phyloP scores from a whole-genome alignment of 2,329 filamentous ascomycete genomes.

The Alternaria brassicicola region DNA sequence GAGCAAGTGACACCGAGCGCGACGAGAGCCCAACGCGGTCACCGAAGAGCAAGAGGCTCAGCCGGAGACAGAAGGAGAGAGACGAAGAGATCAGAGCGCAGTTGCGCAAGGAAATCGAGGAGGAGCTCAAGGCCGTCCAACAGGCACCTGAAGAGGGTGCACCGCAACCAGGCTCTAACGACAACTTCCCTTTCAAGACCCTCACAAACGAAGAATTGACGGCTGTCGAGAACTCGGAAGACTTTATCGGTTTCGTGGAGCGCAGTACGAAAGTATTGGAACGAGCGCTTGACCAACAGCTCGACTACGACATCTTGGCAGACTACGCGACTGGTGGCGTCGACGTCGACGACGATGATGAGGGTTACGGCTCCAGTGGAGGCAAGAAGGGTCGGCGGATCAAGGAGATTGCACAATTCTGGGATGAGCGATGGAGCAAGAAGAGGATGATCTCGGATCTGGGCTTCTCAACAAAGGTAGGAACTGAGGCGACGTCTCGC shows the following conservation, averaged over 20 bases:
- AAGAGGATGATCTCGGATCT: constrained; percentile 97
- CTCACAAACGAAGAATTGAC: constrained; percentile 84
- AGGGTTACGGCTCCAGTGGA: constrained; percentile 69
- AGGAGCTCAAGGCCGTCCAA: constrained; percentile 78
- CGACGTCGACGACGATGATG: constrained; percentile 82
- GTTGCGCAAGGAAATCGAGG: constrained; percentile 87
- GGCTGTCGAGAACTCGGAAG: constrained; percentile 87
- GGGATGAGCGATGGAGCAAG: constrained; percentile 93
- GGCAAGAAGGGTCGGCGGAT: constrained; percentile 76
- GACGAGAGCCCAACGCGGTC: constrained; percentile 65
- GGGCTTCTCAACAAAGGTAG: constrained; percentile 87
- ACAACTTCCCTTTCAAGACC: constrained; percentile 76
- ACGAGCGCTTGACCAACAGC: constrained; percentile 88
- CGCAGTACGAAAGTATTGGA: constrained; percentile 97
- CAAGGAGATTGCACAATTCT: constrained; percentile 91
- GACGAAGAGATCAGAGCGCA: constrained; percentile 90
- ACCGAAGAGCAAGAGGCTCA: constrained; percentile 71
- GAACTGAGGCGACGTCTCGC: constrained; percentile 1
- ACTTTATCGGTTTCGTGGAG: constrained; percentile 95
- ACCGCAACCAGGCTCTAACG: constrained; percentile 53
- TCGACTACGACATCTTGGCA: constrained; percentile 93
- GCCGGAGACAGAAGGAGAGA: constrained; percentile 77
- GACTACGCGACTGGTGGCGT: constrained; percentile 86
- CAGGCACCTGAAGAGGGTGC: constrained; percentile 48
- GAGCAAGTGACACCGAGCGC: constrained; percentile 62